A percentile compares a stretch with the other conserved stretches of the same genome.
phyloP scores from a whole-genome alignment of 2,329 filamentous ascomycete genomes.

The Cladosporium sp. region DNA sequence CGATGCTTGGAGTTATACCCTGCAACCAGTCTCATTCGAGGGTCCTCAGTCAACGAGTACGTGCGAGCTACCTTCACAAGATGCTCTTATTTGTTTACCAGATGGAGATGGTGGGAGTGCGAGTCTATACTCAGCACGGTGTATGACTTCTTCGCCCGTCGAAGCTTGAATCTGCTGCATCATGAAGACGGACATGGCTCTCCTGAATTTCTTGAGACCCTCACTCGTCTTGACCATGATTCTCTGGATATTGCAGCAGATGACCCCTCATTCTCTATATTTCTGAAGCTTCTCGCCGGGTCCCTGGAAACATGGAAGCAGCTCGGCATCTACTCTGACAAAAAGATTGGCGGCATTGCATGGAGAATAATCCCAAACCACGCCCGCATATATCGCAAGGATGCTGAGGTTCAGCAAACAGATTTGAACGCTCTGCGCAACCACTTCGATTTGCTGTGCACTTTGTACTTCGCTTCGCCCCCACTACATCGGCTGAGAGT shows the following conservation, averaged over 20 bases:
- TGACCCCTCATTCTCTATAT: conserved; percentile 61
- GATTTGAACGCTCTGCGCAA: conserved; percentile 62
- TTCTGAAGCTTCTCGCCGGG: conserved; percentile 58
- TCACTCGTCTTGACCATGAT: conserved; percentile 38
- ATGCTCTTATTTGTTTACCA: conserved; percentile 55
- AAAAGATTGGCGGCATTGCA: conserved; percentile 58
- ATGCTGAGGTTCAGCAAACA: conserved; percentile 53
- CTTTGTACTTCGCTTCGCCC: conserved; percentile 61
- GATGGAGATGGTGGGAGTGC: conserved; percentile 61
- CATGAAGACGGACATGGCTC: conserved; percentile 57
- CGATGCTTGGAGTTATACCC: conserved; percentile 53
- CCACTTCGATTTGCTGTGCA: conserved; percentile 63
- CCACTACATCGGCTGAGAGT: conserved; percentile 55
- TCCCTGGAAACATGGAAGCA: conserved; percentile 52
- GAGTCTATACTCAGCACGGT: conserved; percentile 55
- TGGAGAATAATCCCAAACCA: conserved; percentile 63
- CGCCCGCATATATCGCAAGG: conserved; percentile 61
- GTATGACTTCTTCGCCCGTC: conserved; percentile 63
- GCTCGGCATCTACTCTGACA: conserved; percentile 48
- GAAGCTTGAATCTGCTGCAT: conserved; percentile 53
- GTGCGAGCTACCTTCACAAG: conserved; percentile 54
- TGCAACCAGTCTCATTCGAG: conserved; percentile 42
- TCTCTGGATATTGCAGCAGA: conserved; percentile 47
- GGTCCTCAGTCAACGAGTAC: conserved; percentile 57
- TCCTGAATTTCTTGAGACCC: conserved; percentile 55